These are phyloP conservation scores for Ehretia macrophylla DNA, from an alignment of 257 asterid species.

Conservation along the genomic window DNA sequence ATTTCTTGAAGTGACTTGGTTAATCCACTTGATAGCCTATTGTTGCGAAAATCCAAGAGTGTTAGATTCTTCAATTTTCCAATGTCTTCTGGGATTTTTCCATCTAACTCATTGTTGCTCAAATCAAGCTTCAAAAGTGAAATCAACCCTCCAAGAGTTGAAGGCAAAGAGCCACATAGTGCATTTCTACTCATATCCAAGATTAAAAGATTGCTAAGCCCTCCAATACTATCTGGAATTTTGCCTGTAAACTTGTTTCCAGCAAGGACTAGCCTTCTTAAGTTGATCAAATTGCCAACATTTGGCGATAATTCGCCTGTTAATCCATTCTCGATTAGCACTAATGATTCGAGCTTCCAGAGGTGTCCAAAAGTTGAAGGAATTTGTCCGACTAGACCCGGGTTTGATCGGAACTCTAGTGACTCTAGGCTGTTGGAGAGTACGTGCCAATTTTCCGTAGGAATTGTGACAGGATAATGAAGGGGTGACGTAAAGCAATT, in stretches of 20 bases:
- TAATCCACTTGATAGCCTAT: constrained; percentile 60
- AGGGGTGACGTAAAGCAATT: constrained; percentile 44
- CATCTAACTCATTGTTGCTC: constrained; percentile 52
- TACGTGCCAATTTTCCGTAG: constrained; percentile 53
- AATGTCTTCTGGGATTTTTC: constrained; percentile 46
- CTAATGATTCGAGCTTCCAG: constrained; percentile 71
- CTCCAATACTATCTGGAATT: constrained; percentile 55
- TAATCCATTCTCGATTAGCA: constrained; percentile 63
- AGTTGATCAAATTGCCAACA: constrained; percentile 46
- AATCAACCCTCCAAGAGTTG: constrained; percentile 41
- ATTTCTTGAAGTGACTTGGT: constrained; percentile 50
- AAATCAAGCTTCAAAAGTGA: constrained; percentile 78
- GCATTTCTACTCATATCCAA: constrained; percentile 71
- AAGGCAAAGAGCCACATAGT: constrained; percentile 55
- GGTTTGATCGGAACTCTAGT: constrained; percentile 67
- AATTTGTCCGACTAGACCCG: constrained; percentile 61
- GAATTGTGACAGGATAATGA: constrained; percentile 37
- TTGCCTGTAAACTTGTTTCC: constrained; percentile 44
- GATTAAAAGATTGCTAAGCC: constrained; percentile 53
- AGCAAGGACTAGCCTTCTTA: constrained; percentile 58
- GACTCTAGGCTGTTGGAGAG: constrained; percentile 49
- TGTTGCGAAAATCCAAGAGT: constrained; percentile 66
- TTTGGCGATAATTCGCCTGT: constrained; percentile 47
- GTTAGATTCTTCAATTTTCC: constrained; percentile 52
- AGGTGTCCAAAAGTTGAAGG: constrained; percentile 57